phyloP scores from a whole-genome alignment of 2,329 filamentous ascomycete species.

The Emergomyces orientalis region DNA sequence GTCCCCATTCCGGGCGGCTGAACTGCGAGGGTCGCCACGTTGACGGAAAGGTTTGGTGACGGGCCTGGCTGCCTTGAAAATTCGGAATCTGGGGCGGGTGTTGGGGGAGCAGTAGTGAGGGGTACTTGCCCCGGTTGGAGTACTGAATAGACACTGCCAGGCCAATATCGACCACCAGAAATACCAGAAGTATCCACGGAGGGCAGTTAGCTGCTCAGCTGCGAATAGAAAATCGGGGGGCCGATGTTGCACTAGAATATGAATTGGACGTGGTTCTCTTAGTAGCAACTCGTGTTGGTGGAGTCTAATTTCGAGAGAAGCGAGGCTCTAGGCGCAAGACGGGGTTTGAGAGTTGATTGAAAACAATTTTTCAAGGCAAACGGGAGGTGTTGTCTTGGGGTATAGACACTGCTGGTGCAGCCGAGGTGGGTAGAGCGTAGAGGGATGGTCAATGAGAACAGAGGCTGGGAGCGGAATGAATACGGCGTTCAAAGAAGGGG shows the following conservation, averaged over 20 bases:
- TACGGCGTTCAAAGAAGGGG: background rate
- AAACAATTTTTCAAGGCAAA: background rate
- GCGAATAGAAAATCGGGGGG: background rate
- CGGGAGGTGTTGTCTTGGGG: background rate
- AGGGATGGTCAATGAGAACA: background rate
- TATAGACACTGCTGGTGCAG: too few relatives aligned
- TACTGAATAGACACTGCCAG: slow-evolving; percentile 29
- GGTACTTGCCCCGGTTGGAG: slow-evolving; percentile 28
- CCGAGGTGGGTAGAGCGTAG: background rate
- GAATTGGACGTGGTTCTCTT: background rate
- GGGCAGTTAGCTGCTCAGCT: slow-evolving; percentile 26
- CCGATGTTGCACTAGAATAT: background rate
- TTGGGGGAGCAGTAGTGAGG: slow-evolving; percentile 32
- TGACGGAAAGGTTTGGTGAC: slow-evolving; percentile 40
- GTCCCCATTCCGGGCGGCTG: slow-evolving; percentile 54
- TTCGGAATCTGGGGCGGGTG: slow-evolving; percentile 33
- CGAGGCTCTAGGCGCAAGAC: background rate
- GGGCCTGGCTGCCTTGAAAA: slow-evolving; percentile 33
- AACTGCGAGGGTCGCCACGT: slow-evolving; percentile 54
- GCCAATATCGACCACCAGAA: slow-evolving; percentile 43
- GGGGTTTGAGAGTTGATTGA: background rate
- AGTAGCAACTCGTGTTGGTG: background rate
- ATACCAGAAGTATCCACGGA: slow-evolving; percentile 42
- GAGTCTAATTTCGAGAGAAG: background rate
- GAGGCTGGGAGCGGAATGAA: background rate